Evolutionary conservation across 768 basidiomycete genomes (phyloP), one percentile per base, ranked within the genome.

Genomic region (Collybia mongolica): DNA sequence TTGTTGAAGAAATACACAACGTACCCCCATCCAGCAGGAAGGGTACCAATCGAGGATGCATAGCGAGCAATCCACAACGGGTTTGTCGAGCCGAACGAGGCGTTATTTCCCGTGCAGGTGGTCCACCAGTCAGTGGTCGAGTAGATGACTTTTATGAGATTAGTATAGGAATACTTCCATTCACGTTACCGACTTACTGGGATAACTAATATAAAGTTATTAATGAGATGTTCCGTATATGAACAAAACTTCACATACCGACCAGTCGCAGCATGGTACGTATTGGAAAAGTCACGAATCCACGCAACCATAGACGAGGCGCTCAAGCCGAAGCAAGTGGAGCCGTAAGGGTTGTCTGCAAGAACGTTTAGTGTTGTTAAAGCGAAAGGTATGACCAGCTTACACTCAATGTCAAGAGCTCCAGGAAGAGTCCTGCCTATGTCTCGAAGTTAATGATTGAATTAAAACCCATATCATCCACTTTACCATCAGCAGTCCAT

Each of bases 91-190:
- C 60, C 73, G 54, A 87, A 86, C 3, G 65, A 66, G 12, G 69
- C 65, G 48, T 74, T 80, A 61, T 83, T 80, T 0, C 79, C 82
- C 2, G 86, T 87, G 62, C 86, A 88, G 7, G 71, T 73, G 8
- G 56, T 77, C 86, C 86, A 88, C 85, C 85, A 87, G 60, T 77
- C 69, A 9, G 81, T 84, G 3, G 79, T 82, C 23, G 80, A 80
- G 55, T 86, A 86, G 49, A 85, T 82, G 36, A 80, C 80, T 78
- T 48, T 4, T 2, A 39, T 12, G 15, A 38, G 0, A 18, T 7
- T 37, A 38, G 28, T 14, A 42, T 18, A 9, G 15, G 17, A 26
- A 14, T 32, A 2, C 9, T 32, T 32, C 14, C 4, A 11, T 32
- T 24, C 36, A 40, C 37, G 17, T 39, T 40, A 22, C 35, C 44